These are phyloP conservation scores for Raffaelea arxii DNA, from an alignment of 2,329 filamentous ascomycete species.

Conservation along the genomic window DNA sequence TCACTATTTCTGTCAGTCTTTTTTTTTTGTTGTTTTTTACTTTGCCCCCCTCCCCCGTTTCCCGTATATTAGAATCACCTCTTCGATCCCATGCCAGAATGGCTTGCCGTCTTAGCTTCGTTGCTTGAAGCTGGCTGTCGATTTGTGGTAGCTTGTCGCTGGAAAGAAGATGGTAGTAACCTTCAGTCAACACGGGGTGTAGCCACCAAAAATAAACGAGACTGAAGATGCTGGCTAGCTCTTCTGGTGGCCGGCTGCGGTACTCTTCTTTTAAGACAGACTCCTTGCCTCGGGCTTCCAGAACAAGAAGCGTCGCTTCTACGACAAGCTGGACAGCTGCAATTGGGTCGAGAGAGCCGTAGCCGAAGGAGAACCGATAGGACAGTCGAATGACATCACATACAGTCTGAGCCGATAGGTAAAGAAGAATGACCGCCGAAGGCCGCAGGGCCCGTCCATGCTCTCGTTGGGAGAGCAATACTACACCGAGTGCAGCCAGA, in stretches of 20 bases:
- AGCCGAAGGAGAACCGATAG: conserved; percentile 9
- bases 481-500: not conserved
- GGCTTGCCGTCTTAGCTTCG: conserved; percentile 13
- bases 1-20: conserved; percentile 8
- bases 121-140: conserved; percentile 14
- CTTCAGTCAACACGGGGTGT: conserved; percentile 18
- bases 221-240: conserved; percentile 17
- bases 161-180: conserved; percentile 18
- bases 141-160: conserved; percentile 17
- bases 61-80: conserved; percentile 12
- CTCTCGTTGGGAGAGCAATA: conserved; percentile 7
- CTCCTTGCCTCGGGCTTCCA: conserved; percentile 15
- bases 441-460: conserved; percentile 4
- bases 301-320: not conserved
- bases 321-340: not conserved
- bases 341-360: conserved; percentile 18
- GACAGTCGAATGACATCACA: conserved; percentile 4
- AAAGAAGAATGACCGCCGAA: conserved; percentile 2
- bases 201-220: conserved; percentile 23
- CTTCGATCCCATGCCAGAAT: conserved; percentile 18
- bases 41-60: not conserved
- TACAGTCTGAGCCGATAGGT: conserved; percentile 1
- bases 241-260: conserved; percentile 17
- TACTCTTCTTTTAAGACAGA: conserved; percentile 6
- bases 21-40: not conserved